Conservation (phyloP, 257 asterid species). For the Primulina tabacum region DNA sequence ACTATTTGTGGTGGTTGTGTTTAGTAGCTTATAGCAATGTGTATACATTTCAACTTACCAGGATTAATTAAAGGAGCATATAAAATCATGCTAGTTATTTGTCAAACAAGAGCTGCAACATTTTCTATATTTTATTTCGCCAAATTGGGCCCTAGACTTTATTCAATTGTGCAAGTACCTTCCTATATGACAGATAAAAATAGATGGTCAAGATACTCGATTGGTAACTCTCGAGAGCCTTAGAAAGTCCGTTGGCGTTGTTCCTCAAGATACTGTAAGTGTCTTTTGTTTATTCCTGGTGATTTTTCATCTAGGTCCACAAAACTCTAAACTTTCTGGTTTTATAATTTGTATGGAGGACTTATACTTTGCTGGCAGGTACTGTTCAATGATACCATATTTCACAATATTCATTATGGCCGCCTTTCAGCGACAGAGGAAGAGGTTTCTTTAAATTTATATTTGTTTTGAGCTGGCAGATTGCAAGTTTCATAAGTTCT, state of each 20-base stretch:
- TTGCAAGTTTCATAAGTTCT: constrained; percentile 15
- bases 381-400: constrained; percentile 91
- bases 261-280: constrained; percentile 99
- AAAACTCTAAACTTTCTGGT: constrained; percentile 10
- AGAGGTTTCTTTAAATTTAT: constrained; percentile 53
- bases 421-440: constrained; percentile 84
- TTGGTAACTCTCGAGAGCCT: constrained; percentile 86
- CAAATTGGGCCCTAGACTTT: constrained; percentile 2
- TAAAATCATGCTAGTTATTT: neutral
- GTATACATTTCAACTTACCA: neutral
- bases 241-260: constrained; percentile 87
- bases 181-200: constrained; percentile 53
- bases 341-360: constrained; percentile 6
- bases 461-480: neutral
- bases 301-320: neutral
- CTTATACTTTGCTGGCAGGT: constrained; percentile 53
- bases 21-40: constrained; percentile 11
- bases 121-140: neutral
- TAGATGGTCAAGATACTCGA: constrained; percentile 91
- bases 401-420: constrained; percentile 91
- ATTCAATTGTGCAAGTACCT: constrained; percentile 18
- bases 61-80: neutral
- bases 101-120: neutral
- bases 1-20: constrained; percentile 6
- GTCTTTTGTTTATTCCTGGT: constrained; percentile 9